Conservation (phyloP, 148 eudicot species). For the Heliosperma pusillum region DNA sequence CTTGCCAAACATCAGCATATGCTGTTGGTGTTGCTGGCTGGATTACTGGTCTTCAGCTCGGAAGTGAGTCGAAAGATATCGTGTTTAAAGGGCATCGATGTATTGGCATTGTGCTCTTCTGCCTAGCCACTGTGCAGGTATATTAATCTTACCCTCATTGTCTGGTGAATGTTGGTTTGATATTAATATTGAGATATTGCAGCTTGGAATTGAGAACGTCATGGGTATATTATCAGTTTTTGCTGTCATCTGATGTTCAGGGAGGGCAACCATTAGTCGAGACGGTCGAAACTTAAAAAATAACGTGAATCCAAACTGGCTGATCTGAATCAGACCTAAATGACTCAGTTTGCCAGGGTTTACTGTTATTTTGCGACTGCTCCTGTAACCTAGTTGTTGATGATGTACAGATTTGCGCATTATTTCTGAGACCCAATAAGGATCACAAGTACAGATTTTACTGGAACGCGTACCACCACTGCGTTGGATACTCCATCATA, state of each 20-base stretch:
- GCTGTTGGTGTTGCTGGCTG: constrained; percentile 92
- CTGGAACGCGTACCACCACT: constrained; percentile 89
- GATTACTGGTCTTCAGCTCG: constrained; percentile 92
- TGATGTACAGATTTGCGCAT: constrained; percentile 57
- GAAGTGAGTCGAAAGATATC: constrained; percentile 60
- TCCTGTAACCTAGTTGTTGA: background rate
- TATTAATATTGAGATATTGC: background rate
- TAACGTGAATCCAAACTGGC: background rate
- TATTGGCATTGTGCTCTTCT: constrained; percentile 82
- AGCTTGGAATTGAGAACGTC: background rate
- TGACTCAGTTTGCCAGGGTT: too few relatives aligned
- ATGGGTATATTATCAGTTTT: too few relatives aligned
- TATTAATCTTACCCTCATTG: background rate
- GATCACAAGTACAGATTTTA: constrained; percentile 79
- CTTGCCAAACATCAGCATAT: constrained; percentile 73
- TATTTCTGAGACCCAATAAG: constrained; percentile 78
- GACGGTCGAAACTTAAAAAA: too few relatives aligned
- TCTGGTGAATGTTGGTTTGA: background rate
- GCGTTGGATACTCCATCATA: constrained; percentile 65
- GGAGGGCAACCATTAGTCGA: too few relatives aligned
- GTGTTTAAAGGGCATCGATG: constrained; percentile 55
- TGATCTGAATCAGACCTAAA: too few relatives aligned
- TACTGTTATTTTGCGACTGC: too few relatives aligned
- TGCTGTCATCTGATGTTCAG: too few relatives aligned
- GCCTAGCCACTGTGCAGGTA: constrained; percentile 92